These are phyloP conservation scores for Cyclotella choctawhatcheeana DNA, from an alignment of 108 stramenopile species.

Conservation along the genomic window DNA sequence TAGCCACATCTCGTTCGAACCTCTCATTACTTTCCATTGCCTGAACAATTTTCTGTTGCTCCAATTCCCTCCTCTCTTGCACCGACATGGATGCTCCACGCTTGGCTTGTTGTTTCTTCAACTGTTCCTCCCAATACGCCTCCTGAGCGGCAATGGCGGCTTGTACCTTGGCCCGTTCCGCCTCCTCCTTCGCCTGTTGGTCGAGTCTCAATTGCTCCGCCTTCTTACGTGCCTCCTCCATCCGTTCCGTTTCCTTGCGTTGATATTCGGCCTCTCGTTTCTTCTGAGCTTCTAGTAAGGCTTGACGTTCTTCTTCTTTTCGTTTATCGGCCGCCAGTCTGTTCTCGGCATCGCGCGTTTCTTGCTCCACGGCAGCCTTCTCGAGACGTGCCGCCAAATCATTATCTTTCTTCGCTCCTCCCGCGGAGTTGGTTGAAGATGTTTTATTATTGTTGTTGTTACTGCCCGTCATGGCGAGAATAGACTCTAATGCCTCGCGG, in stretches of 20 bases:
- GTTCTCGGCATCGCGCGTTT: constrained; percentile 48
- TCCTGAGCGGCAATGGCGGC: constrained; percentile 58
- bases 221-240: constrained; percentile 37
- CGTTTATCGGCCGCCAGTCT: constrained; percentile 43
- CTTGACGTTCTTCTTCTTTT: constrained; percentile 23
- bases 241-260: constrained; percentile 37
- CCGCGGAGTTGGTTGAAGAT: constrained; percentile 5
- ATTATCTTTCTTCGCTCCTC: constrained; percentile 20
- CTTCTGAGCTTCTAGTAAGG: constrained; percentile 28
- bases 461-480: constrained; percentile 35
- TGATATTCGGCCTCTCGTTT: constrained; percentile 44
- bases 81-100: constrained; percentile 12
- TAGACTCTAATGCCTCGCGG: constrained; percentile 44
- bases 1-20: constrained; percentile 38
- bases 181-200: constrained; percentile 34
- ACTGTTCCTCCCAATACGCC: constrained; percentile 60
- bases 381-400: constrained; percentile 58
- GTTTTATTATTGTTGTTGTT: background rate
- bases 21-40: constrained; percentile 35
- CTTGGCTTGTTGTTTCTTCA: constrained; percentile 44
- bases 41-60: constrained; percentile 8
- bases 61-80: constrained; percentile 32
- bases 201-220: constrained; percentile 30
- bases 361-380: constrained; percentile 51
- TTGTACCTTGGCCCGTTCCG: constrained; percentile 40